phyloP scores from a whole-genome alignment of 805 yeast genomes.

The Lachancea waltii region DNA sequence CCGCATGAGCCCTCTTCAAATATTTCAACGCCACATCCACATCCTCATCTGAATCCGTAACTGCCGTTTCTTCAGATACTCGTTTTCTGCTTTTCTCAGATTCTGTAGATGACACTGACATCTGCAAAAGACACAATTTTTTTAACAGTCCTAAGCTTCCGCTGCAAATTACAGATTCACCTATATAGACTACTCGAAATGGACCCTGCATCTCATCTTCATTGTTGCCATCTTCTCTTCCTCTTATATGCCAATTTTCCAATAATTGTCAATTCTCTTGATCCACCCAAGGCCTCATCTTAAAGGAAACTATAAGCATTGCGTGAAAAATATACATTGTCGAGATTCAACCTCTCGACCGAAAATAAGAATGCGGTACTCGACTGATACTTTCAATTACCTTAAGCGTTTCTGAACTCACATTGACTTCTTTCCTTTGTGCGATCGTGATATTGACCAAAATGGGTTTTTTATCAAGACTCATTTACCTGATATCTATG shows the following conservation, averaged over 20 bases:
- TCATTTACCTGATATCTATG: no score
- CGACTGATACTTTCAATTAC: not conserved
- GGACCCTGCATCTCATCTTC: not conserved
- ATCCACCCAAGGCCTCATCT: no score
- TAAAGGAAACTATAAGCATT: constrained; percentile 3
- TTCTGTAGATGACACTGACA: constrained; percentile 1
- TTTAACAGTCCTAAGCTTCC: no score
- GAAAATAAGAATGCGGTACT: constrained; percentile 1
- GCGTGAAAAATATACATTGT: not conserved
- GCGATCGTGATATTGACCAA: no score
- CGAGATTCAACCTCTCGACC: constrained; percentile 4
- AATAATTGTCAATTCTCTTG: not conserved
- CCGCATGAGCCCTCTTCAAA: constrained; percentile 16
- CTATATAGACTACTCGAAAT: not conserved
- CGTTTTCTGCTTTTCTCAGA: not conserved
- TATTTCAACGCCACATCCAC: constrained; percentile 24
- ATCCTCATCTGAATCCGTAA: constrained; percentile 7
- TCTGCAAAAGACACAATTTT: no score
- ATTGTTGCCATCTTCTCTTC: not conserved
- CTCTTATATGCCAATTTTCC: not conserved
- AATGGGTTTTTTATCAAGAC: no score
- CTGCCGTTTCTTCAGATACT: constrained; percentile 1
- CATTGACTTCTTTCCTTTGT: no score
- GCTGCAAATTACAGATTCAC: no score
- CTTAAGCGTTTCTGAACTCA: no score